Evolutionary conservation across 208 protist species (phyloP), one percentile per base, ranked within the genome.

Genomic region (Porcisia hertigi): DNA sequence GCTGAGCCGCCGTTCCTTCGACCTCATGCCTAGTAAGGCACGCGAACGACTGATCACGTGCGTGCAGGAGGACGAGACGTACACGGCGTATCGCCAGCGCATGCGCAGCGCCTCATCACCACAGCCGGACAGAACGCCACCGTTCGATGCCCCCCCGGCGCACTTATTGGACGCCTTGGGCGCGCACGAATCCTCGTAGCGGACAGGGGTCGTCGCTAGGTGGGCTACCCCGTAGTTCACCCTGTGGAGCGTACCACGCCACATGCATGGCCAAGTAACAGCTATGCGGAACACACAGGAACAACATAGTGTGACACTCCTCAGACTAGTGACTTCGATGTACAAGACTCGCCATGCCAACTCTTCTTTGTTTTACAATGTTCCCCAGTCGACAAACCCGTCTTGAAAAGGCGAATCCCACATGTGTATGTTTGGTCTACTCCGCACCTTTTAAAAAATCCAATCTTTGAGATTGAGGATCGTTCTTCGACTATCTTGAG

Each of bases 1-100:
- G 76, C 59, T 94, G 39, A 91, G 83, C 73, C 81, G 88, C n/a
- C 79, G 76, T 69, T 86, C 89, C 52, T 96, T 93, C 79, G 89
- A 96, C n/a, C 69, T 88, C 69, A 67, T 94, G 55, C 86, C 85
- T 9, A 76, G 45, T 16, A 47, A 55, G 47, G 71, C 74, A 30
- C 77, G 77, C 43, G 86, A 88, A 30, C 60, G 81, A 23, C 52
- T 95, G 41, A 69, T 81, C 14, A 47, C 60, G 12, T 18, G 82
- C 8, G 83, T 87, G 2, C 81, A 85, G 80, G 83, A 87, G 60
- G 84, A 88, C 41, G 76, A 74, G 25, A 73, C 60, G 39, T 93
- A 90, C 79, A 47, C 77, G 43, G 76, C 85, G 65, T 94, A 94
- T 74, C 84, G 83, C 75, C 18, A 53, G 0, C 77, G 69, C 63